phyloP scores from a whole-genome alignment of 495 filamentous ascomycete genomes.

The Glarea lozoyensis region DNA sequence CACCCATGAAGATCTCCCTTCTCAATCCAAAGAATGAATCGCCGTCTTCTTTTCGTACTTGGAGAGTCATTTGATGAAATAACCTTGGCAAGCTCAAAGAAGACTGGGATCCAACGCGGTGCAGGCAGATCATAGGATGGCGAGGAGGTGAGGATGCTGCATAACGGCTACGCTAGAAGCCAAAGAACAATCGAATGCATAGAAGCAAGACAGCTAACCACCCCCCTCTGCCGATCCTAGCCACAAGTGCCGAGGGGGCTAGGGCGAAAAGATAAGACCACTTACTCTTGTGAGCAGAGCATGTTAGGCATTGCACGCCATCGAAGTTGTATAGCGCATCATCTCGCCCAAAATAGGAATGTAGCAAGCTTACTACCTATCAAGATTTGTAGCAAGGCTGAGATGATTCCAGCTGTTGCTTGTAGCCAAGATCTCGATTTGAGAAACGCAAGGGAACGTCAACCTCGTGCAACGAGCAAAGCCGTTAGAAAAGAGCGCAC shows the following conservation, averaged over 20 bases:
- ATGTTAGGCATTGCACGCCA: neutral
- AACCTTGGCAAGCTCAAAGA: neutral
- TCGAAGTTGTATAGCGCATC: neutral
- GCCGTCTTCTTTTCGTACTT: neutral
- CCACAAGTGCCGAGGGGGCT: constrained; percentile 1
- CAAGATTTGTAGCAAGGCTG: neutral
- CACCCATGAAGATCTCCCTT: neutral
- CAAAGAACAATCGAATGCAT: neutral
- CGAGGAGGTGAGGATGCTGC: neutral
- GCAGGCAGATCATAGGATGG: neutral
- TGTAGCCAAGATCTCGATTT: neutral
- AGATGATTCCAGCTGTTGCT: neutral
- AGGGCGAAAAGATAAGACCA: neutral
- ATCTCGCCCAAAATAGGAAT: neutral
- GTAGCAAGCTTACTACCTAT: neutral
- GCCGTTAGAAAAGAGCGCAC: too few relatives aligned
- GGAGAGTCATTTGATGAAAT: neutral
- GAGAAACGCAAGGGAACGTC: too few relatives aligned
- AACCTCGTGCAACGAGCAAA: too few relatives aligned
- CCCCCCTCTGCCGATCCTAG: neutral
- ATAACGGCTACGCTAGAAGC: neutral
- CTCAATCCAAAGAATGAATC: neutral
- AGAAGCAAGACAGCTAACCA: neutral
- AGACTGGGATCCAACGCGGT: neutral
- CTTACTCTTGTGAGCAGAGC: neutral